These are phyloP conservation scores for Trichosporon sp. DNA, from an alignment of 1,284 basidiomycete genomes.

Conservation along the genomic window DNA sequence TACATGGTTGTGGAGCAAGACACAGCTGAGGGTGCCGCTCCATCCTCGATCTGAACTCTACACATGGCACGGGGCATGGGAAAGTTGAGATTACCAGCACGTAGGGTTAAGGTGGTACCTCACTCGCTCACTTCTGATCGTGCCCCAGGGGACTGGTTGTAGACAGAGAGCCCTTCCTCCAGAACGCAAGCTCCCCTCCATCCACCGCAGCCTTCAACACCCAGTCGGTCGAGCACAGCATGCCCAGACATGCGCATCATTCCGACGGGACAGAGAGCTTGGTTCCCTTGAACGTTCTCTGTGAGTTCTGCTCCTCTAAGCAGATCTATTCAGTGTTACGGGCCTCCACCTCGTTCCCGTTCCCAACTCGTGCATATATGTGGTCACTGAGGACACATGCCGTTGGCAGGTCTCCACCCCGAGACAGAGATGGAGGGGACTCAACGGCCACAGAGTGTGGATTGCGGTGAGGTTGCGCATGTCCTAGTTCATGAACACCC, in stretches of 20 bases:
- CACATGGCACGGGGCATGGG: background rate
- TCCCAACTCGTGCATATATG: too few relatives aligned
- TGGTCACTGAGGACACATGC: too few relatives aligned
- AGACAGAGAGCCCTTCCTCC: background rate
- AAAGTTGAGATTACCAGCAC: background rate
- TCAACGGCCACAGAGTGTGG: too few relatives aligned
- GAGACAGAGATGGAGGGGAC: too few relatives aligned
- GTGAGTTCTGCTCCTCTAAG: background rate
- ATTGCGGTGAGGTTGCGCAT: too few relatives aligned
- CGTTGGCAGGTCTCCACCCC: background rate
- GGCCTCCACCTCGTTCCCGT: background rate
- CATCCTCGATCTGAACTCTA: background rate
- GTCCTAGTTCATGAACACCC: too few relatives aligned
- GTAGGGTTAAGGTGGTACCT: slow-evolving; percentile 8
- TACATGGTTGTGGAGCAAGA: background rate
- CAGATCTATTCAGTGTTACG: background rate
- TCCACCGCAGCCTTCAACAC: background rate
- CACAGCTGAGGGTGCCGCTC: background rate
- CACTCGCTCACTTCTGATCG: background rate
- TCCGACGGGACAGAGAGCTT: background rate
- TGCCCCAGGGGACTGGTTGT: background rate
- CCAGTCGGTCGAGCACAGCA: background rate
- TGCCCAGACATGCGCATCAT: background rate
- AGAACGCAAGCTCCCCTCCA: background rate
- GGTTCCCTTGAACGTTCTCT: slow-evolving; percentile 16